These are phyloP conservation scores for Podaxis pistillaris DNA, from an alignment of 768 basidiomycete species.

Conservation along the genomic window DNA sequence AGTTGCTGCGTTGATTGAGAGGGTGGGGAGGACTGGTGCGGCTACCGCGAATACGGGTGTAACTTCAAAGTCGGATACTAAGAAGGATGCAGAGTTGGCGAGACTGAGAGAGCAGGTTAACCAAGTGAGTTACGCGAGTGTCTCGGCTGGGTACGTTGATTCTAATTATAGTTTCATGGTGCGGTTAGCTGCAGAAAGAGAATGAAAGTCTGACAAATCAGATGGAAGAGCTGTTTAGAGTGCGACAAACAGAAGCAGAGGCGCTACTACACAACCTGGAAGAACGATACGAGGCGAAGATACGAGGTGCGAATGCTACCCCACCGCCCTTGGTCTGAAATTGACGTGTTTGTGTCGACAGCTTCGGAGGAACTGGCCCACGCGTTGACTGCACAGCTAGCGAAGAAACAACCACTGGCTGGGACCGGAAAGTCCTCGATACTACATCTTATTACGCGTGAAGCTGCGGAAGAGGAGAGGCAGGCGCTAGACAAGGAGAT, in stretches of 20 bases:
- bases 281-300: constrained; percentile 47
- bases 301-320: constrained; percentile 40
- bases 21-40: constrained; percentile 1
- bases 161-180: background rate
- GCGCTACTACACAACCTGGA: constrained; percentile 45
- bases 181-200: constrained; percentile 38
- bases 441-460: constrained; percentile 69
- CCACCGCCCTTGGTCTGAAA: background rate
- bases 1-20: constrained; percentile 8
- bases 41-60: background rate
- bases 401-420: constrained; percentile 54
- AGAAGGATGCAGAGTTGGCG: constrained; percentile 15
- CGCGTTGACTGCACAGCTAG: constrained; percentile 53
- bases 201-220: constrained; percentile 49
- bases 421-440: constrained; percentile 47
- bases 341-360: constrained; percentile 23
- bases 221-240: constrained; percentile 55
- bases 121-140: constrained; percentile 12
- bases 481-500: constrained; percentile 35
- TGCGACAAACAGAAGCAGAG: constrained; percentile 69
- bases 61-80: constrained; percentile 2
- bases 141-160: background rate
- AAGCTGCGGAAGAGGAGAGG: constrained; percentile 69
- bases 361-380: constrained; percentile 57
- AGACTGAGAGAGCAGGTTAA: constrained; percentile 18